These are phyloP conservation scores for Salicornia ramosissima DNA, from an alignment of 148 eudicot genomes.

Conservation along the genomic window DNA sequence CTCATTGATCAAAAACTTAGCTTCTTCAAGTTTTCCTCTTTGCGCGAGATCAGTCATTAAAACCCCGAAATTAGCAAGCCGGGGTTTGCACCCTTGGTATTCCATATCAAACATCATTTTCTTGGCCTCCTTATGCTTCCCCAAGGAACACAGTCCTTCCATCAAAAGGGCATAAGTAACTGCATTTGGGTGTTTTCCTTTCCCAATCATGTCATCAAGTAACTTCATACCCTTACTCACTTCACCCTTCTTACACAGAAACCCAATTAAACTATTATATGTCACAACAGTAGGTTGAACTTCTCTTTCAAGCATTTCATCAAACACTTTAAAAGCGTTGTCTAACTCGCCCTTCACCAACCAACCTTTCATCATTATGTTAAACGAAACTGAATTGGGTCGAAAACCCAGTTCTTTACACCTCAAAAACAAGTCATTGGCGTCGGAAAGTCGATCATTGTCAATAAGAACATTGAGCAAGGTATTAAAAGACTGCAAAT, in stretches of 20 bases:
- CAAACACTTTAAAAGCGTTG: conserved; percentile 57
- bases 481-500: conserved; percentile 65
- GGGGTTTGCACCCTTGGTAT: conserved; percentile 67
- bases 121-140: conserved; percentile 64
- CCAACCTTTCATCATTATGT: conserved; percentile 76
- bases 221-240: conserved; percentile 49
- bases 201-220: conserved; percentile 54
- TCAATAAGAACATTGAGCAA: conserved; percentile 68
- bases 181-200: conserved; percentile 54
- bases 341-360: conserved; percentile 55
- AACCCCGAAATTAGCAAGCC: conserved; percentile 65
- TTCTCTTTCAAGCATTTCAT: conserved; percentile 83
- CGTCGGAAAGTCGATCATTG: conserved; percentile 41
- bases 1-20: conserved; percentile 57
- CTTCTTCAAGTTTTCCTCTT: conserved; percentile 64
- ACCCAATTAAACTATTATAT: conserved; percentile 73
- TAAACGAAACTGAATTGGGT: conserved; percentile 61
- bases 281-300: conserved; percentile 71
- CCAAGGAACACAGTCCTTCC: conserved; percentile 73
- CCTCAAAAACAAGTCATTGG: conserved; percentile 42
- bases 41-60: conserved; percentile 66
- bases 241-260: conserved; percentile 65
- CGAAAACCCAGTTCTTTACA: conserved; percentile 51
- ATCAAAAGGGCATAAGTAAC: conserved; percentile 67
- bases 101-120: conserved; percentile 98